These are phyloP conservation scores for Phaffia rhodozyma DNA, from an alignment of 1,284 basidiomycete genomes.

Conservation along the genomic window DNA sequence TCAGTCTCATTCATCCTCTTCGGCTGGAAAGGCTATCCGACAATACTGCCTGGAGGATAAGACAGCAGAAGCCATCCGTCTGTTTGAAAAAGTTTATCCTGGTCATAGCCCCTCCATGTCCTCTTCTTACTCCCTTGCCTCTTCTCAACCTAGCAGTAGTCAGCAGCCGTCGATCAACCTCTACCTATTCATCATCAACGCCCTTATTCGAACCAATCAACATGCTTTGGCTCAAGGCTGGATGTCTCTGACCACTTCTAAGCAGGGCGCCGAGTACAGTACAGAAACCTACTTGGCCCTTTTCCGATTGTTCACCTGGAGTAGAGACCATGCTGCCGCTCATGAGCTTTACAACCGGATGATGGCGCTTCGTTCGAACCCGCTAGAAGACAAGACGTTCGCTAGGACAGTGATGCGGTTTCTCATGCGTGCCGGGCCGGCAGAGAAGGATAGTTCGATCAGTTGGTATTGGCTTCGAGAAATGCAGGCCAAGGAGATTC, in stretches of 20 bases:
- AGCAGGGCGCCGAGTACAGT: too few relatives aligned
- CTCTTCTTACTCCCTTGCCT: too few relatives aligned
- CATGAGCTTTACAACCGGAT: conserved; percentile 1
- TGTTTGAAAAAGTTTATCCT: too few relatives aligned
- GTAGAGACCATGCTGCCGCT: background rate
- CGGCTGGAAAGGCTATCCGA: too few relatives aligned
- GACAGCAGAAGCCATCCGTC: too few relatives aligned
- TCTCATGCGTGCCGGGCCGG: background rate
- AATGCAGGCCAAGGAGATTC: background rate
- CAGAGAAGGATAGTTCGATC: background rate
- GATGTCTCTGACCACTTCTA: background rate
- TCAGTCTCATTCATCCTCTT: too few relatives aligned
- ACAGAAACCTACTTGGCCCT: background rate
- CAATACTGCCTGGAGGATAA: too few relatives aligned
- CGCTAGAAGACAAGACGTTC: background rate
- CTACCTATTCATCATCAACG: conserved; percentile 1
- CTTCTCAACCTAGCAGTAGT: too few relatives aligned
- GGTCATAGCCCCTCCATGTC: too few relatives aligned
- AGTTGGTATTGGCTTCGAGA: background rate
- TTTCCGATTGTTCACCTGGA: background rate
- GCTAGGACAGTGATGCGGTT: background rate
- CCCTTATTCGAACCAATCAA: background rate
- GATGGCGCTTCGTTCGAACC: background rate
- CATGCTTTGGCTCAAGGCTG: background rate
- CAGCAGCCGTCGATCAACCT: background rate